Evolutionary conservation across 805 yeast genomes (phyloP).

Genomic region (Schwanniomyces polymorphus): DNA sequence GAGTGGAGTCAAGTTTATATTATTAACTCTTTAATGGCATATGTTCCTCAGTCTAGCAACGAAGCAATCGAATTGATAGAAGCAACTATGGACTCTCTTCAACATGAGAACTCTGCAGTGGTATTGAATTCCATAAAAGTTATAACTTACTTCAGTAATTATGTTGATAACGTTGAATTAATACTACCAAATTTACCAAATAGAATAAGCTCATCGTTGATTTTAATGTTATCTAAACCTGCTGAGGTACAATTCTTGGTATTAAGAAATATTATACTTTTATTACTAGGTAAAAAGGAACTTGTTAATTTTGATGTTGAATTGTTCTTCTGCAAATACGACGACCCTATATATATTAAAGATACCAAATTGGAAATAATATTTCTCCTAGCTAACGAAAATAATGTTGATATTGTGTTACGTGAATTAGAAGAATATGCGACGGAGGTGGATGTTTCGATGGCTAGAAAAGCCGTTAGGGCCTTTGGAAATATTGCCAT

Average conservation of each 20-base stretch:
- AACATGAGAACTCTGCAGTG: conserved; percentile 79
- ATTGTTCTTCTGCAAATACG: conserved; percentile 76
- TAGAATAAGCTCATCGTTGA: conserved; percentile 66
- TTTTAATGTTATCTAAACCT: conserved; percentile 69
- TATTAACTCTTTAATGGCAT: conserved; percentile 62
- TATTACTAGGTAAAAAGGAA: conserved; percentile 65
- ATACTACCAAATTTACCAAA: conserved; percentile 55
- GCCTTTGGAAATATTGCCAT: conserved; percentile 90
- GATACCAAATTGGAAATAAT: conserved; percentile 89
- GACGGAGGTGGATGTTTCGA: conserved; percentile 79
- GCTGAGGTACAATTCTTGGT: conserved; percentile 83
- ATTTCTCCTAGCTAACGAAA: conserved; percentile 69
- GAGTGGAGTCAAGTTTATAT: conserved; percentile 78
- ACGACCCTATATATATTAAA: conserved; percentile 85
- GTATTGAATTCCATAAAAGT: conserved; percentile 75
- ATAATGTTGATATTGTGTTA: conserved; percentile 60
- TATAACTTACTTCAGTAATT: conserved; percentile 71
- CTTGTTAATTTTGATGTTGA: conserved; percentile 68
- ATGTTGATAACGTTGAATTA: conserved; percentile 56
- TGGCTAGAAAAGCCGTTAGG: conserved; percentile 83
- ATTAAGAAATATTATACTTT: conserved; percentile 73
- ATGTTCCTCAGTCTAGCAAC: conserved; percentile 65
- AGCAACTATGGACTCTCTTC: conserved; percentile 65
- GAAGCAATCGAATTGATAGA: conserved; percentile 72
- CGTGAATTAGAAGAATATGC: conserved; percentile 84